Conservation (phyloP, 257 asterid genomes). For the Knoxia roxburghii region DNA sequence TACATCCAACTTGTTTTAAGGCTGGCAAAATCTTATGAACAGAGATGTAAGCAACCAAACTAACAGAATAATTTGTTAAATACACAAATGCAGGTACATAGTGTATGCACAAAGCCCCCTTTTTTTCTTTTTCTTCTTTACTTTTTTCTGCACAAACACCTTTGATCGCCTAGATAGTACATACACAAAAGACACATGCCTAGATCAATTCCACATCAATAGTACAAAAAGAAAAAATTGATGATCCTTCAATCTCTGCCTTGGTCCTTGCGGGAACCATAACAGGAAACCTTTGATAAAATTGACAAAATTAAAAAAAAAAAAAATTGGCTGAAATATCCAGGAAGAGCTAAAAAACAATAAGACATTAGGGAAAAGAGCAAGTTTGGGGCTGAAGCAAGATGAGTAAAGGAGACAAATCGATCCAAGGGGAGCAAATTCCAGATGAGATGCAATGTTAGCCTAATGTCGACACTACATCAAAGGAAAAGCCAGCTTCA, state of each 20-base stretch:
- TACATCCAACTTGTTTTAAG: neutral
- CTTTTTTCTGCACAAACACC: too few relatives aligned
- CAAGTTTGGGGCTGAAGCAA: neutral
- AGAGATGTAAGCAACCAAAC: neutral
- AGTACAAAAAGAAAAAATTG: neutral
- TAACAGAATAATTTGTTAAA: neutral
- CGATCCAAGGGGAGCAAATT: neutral
- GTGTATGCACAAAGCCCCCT: neutral
- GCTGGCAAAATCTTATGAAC: neutral
- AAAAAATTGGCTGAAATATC: neutral
- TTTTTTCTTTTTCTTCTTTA: too few relatives aligned
- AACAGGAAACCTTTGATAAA: neutral
- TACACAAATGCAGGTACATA: neutral
- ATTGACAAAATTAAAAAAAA: neutral
- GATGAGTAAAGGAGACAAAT: neutral
- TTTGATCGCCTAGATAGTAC: neutral
- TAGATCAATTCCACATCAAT: neutral
- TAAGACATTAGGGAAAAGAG: neutral
- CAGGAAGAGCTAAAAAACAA: neutral
- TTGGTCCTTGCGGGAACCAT: neutral
- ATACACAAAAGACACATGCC: neutral
- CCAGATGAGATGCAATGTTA: neutral
- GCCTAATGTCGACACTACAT: neutral
- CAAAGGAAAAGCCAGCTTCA: neutral
- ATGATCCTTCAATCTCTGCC: neutral